Conservation (phyloP, 2,329 filamentous ascomycete species). For the Ophiocordyceps camponoti-saundersi region DNA sequence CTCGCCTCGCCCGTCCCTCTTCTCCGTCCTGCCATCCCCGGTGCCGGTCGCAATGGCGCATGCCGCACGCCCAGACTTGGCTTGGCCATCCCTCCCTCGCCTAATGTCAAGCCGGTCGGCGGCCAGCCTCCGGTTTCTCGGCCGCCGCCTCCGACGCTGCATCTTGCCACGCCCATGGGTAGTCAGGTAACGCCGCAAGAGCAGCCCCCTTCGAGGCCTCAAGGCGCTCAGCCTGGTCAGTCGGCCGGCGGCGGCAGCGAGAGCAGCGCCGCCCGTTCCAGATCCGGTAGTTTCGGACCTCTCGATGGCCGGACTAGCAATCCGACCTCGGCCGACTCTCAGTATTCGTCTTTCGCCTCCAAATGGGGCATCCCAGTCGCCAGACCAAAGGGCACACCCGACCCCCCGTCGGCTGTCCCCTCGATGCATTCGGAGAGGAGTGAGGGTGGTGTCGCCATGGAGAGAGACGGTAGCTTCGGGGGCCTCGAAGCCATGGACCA, state of each 20-base stretch:
- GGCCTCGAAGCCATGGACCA: conserved; percentile 65
- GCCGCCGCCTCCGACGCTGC: conserved; percentile 58
- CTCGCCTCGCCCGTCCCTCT: conserved; percentile 68
- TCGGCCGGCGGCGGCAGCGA: conserved; percentile 68
- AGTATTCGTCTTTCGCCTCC: conserved; percentile 71
- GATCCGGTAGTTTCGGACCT: conserved; percentile 69
- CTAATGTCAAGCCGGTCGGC: conserved; percentile 61
- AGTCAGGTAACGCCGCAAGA: conserved; percentile 57
- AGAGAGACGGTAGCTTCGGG: conserved; percentile 66
- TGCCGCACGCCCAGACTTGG: conserved; percentile 61
- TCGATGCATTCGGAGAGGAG: conserved; percentile 70
- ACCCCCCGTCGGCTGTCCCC: conserved; percentile 77
- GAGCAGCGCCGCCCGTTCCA: conserved; percentile 60
- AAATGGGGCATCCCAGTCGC: conserved; percentile 51
- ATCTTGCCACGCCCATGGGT: conserved; percentile 78
- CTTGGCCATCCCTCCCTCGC: conserved; percentile 77
- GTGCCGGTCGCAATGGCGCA: conserved; percentile 47
- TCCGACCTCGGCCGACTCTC: conserved; percentile 73
- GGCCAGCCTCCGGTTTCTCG: conserved; percentile 24
- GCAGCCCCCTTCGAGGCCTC: conserved; percentile 32
- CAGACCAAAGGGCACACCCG: conserved; percentile 52
- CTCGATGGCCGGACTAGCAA: conserved; percentile 62
- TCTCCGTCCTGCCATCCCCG: conserved; percentile 67
- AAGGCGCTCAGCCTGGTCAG: conserved; percentile 36
- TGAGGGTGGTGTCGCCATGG: conserved; percentile 61